Conservation (phyloP, 805 yeast genomes). For the Lipomyces kockii region DNA sequence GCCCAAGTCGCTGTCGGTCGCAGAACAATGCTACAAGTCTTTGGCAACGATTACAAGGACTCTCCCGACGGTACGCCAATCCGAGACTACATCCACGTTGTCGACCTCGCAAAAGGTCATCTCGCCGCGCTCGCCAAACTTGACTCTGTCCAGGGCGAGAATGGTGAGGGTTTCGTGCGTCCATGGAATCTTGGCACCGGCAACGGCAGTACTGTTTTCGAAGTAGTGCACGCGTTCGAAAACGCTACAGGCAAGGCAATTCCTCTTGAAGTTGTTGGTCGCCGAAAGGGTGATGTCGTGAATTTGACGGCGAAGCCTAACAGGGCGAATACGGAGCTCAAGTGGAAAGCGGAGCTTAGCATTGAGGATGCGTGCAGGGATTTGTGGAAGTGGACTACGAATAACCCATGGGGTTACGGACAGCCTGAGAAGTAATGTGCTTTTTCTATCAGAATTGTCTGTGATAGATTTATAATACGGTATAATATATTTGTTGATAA, state of each 20-base stretch:
- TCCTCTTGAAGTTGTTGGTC: conserved; percentile 66
- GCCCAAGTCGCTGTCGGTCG: conserved; percentile 80
- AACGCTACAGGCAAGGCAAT: conserved; percentile 66
- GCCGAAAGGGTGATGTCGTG: conserved; percentile 78
- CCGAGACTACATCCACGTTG: conserved; percentile 80
- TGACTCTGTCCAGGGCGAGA: conserved; percentile 39
- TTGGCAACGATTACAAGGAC: conserved; percentile 67
- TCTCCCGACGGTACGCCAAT: conserved; percentile 57
- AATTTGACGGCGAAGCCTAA: conserved; percentile 72
- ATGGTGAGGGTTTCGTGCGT: conserved; percentile 57
- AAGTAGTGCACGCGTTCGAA: conserved; percentile 67
- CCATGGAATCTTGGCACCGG: conserved; percentile 89
- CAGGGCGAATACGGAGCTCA: conserved; percentile 67
- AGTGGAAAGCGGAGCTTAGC: conserved; percentile 62
- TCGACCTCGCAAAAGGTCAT: conserved; percentile 79
- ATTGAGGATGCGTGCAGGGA: conserved; percentile 71
- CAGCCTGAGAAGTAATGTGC: conserved; percentile 20
- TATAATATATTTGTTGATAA: too few relatives aligned
- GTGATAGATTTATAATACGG: too few relatives aligned
- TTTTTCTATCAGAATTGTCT: not conserved
- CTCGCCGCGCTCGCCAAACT: conserved; percentile 69
- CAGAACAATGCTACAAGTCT: conserved; percentile 66
- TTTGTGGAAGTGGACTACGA: conserved; percentile 76
- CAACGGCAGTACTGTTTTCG: conserved; percentile 75
- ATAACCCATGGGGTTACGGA: conserved; percentile 66